Evolutionary conservation across 257 asterid genomes (phyloP).

Genomic region (Capsicum chinense): DNA sequence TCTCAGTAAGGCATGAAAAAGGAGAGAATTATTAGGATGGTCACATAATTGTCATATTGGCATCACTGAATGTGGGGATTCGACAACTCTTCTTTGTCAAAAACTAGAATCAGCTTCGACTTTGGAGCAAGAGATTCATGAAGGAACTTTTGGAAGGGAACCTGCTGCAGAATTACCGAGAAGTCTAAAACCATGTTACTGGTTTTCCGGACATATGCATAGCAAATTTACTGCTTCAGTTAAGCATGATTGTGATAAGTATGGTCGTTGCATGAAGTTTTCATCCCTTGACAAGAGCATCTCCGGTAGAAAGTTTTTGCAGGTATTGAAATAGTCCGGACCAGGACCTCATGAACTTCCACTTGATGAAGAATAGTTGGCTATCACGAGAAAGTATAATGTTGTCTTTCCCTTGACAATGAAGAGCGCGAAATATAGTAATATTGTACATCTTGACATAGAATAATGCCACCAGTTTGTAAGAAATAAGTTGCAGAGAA

Average conservation of each 20-base stretch:
- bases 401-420: constrained; percentile 66
- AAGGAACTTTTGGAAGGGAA: constrained; percentile 78
- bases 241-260: constrained; percentile 62
- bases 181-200: constrained; percentile 72
- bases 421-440: constrained; percentile 54
- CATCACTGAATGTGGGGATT: constrained; percentile 71
- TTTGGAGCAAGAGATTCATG: constrained; percentile 67
- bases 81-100: constrained; percentile 57
- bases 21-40: too few relatives aligned
- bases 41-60: constrained; percentile 92
- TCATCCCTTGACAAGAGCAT: constrained; percentile 54
- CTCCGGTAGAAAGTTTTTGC: constrained; percentile 46
- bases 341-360: constrained; percentile 81
- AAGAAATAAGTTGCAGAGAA: constrained; percentile 56
- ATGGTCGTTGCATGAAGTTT: constrained; percentile 57
- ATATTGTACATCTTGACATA: constrained; percentile 58
- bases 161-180: constrained; percentile 82
- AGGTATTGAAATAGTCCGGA: constrained; percentile 80
- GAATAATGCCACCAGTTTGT: constrained; percentile 59
- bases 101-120: constrained; percentile 49
- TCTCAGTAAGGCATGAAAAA: too few relatives aligned
- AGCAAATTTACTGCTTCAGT: constrained; percentile 93
- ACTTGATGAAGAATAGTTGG: constrained; percentile 96
- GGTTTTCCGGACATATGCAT: constrained; percentile 96
- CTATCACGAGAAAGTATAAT: constrained; percentile 77